phyloP scores from a whole-genome alignment of 2,329 filamentous ascomycete species.

The Ascochyta rabiei region DNA sequence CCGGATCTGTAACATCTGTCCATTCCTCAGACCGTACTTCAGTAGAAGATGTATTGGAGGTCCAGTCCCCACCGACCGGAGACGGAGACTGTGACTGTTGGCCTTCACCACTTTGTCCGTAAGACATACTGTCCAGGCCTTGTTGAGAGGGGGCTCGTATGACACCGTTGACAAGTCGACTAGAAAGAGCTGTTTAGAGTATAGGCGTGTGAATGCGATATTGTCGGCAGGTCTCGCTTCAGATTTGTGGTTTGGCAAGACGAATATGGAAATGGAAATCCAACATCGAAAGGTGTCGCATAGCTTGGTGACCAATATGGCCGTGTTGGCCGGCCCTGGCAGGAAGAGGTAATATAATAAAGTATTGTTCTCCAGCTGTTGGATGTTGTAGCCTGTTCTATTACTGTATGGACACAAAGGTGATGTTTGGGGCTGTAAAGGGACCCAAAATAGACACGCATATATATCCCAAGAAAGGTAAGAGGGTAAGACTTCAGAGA shows the following conservation, averaged over 20 bases:
- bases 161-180: neutral
- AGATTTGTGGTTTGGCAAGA: constrained; percentile 23
- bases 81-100: constrained; percentile 27
- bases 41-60: constrained; percentile 22
- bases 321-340: neutral
- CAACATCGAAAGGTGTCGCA: constrained; percentile 7
- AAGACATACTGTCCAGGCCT: constrained; percentile 27
- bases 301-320: constrained; percentile 1
- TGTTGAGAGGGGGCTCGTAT: neutral
- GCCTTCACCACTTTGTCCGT: constrained; percentile 21
- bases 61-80: constrained; percentile 22
- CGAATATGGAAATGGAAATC: neutral
- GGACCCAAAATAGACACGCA: constrained; percentile 8
- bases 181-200: neutral
- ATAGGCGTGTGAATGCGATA: neutral
- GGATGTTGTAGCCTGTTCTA: neutral
- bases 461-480: constrained; percentile 4
- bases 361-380: neutral
- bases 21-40: constrained; percentile 63
- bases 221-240: constrained; percentile 11
- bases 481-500: constrained; percentile 1
- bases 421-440: neutral
- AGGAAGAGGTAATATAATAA: neutral
- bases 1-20: constrained; percentile 71
- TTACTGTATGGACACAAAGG: neutral